phyloP scores from a whole-genome alignment of 345 rosid species.

The Rhizophora mangle region DNA sequence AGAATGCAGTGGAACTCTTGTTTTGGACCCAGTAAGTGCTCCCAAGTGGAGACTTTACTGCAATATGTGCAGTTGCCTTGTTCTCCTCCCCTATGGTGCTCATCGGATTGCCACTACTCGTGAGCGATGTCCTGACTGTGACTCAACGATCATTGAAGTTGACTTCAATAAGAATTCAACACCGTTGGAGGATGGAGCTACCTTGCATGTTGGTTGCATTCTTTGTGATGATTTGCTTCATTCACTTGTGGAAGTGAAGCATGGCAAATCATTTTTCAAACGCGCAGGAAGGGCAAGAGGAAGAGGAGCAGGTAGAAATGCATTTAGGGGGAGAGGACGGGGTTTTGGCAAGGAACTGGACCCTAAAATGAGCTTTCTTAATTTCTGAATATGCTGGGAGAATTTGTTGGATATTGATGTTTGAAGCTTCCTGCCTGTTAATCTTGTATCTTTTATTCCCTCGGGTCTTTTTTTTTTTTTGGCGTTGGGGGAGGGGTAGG shows the following conservation, averaged over 20 bases:
- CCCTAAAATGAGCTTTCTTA: conserved; percentile 63
- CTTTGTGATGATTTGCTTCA: conserved; percentile 88
- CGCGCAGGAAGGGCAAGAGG: conserved; percentile 54
- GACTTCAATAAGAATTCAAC: conserved; percentile 91
- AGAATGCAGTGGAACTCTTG: conserved; percentile 83
- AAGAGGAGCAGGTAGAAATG: conserved; percentile 65
- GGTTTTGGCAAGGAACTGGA: conserved; percentile 38
- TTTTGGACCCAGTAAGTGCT: conserved; percentile 79
- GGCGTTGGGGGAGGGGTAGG: too few species aligned
- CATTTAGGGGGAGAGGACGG: conserved; percentile 48
- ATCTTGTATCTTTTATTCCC: too few species aligned
- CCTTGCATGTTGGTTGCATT: conserved; percentile 76
- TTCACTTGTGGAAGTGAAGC: conserved; percentile 84
- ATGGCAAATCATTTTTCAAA: conserved; percentile 66
- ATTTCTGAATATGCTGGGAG: conserved; percentile 26
- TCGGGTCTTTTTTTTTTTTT: too few species aligned
- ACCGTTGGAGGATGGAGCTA: conserved; percentile 78
- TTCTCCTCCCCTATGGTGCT: conserved; percentile 88
- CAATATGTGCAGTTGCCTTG: conserved; percentile 89
- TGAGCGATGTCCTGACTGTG: conserved; percentile 70
- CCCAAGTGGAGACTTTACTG: conserved; percentile 96
- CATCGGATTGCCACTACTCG: conserved; percentile 70
- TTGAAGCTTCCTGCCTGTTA: background rate
- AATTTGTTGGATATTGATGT: background rate
- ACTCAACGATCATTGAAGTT: conserved; percentile 74